Conservation (phyloP, 352 stramenopile genomes). For the Phytopythium chamaehyphon region DNA sequence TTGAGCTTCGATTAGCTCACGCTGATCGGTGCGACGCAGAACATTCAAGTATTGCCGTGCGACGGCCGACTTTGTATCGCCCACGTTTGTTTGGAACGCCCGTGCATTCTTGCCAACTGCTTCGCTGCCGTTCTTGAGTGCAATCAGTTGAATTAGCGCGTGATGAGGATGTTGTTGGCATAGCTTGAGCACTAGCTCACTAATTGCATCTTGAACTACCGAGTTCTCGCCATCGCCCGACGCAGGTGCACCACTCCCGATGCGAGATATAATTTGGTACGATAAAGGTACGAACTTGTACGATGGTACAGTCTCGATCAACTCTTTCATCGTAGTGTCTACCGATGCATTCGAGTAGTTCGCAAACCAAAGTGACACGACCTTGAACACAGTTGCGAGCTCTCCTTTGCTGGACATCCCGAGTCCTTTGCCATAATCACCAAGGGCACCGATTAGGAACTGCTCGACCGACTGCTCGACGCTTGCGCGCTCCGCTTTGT, state of each 20-base stretch:
- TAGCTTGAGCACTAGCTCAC: constrained; percentile 89
- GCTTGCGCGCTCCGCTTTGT: constrained; percentile 81
- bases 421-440: constrained; percentile 79
- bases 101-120: constrained; percentile 78
- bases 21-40: constrained; percentile 43
- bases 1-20: constrained; percentile 68
- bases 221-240: background rate
- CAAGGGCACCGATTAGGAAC: constrained; percentile 85
- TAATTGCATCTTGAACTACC: constrained; percentile 77
- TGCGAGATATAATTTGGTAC: constrained; percentile 97
- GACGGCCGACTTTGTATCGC: constrained; percentile 67
- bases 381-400: constrained; percentile 89
- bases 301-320: constrained; percentile 85
- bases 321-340: constrained; percentile 77
- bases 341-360: constrained; percentile 76
- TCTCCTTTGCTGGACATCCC: constrained; percentile 57
- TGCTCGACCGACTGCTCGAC: constrained; percentile 83
- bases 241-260: constrained; percentile 50
- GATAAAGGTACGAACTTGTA: constrained; percentile 97
- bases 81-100: constrained; percentile 78
- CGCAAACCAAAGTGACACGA: constrained; percentile 94
- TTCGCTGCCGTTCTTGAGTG: constrained; percentile 92
- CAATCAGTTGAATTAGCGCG: constrained; percentile 93
- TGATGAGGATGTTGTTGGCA: constrained; percentile 96
- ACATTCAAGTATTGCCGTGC: constrained; percentile 60